Evolutionary conservation across 805 yeast species (phyloP).

Genomic region (Blastobotrys muscicola): DNA sequence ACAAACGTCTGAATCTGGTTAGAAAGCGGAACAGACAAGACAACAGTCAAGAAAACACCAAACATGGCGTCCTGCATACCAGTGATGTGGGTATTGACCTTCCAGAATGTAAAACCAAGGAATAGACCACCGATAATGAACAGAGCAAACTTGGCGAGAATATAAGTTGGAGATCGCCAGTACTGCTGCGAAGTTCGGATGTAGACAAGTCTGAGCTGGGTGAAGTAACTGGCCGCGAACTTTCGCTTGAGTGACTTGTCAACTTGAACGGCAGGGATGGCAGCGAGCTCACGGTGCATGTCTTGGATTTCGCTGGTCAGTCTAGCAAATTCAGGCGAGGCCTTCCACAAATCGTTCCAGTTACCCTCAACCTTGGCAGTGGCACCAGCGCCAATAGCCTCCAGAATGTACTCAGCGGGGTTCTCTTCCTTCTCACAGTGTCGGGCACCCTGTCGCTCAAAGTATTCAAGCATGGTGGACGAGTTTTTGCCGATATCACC

Average conservation of each 20-base stretch:
- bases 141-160: constrained; percentile 49
- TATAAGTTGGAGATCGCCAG: constrained; percentile 55
- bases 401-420: constrained; percentile 70
- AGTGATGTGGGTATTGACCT: constrained; percentile 40
- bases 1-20: constrained; percentile 58
- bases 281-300: constrained; percentile 25
- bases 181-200: constrained; percentile 36
- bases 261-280: constrained; percentile 20
- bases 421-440: constrained; percentile 52
- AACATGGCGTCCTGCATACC: constrained; percentile 56
- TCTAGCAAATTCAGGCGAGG: constrained; percentile 33
- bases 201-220: constrained; percentile 36
- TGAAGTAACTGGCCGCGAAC: constrained; percentile 40
- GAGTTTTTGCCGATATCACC: constrained; percentile 71
- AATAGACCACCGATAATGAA: constrained; percentile 46
- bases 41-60: constrained; percentile 49
- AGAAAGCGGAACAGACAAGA: constrained; percentile 46
- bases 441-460: constrained; percentile 65
- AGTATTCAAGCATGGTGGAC: constrained; percentile 47
- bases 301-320: constrained; percentile 29
- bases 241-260: constrained; percentile 18
- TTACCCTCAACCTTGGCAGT: constrained; percentile 50
- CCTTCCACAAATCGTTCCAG: constrained; percentile 56
- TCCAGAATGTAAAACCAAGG: constrained; percentile 64
- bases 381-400: constrained; percentile 75